Evolutionary conservation across 805 yeast genomes (phyloP), one percentile per base, ranked within the genome.

Genomic region (Starmerella gropengiesseri): DNA sequence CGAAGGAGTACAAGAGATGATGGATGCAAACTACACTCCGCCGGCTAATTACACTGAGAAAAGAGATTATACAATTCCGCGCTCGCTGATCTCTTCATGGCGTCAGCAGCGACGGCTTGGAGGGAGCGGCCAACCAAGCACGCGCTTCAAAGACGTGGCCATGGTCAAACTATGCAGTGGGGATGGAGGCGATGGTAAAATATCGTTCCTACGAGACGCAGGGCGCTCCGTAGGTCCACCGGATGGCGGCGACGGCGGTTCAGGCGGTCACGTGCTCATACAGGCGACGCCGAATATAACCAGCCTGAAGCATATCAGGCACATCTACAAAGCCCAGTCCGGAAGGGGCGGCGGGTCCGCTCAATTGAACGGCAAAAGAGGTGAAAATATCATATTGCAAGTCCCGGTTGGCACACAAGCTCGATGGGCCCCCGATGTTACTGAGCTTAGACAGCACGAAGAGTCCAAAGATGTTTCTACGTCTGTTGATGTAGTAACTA

Each of bases 171-270:
- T 85, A 7, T 58, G 64, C 3, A 75, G 94, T 21, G 98, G 98
- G 0, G 68, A 65, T 31, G 98, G 98, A 17, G 98, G 98, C 2
- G 69, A 79, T 57, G 98, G 98, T 6, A 68, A 74, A 25, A 79
- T 85, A 0, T 81, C 96, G 0, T 91, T 91, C 61, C 72, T 78
- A 46, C 68, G 95, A 50, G 97, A 85, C 52, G 82, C 94, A 3
- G 83, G 86, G 31, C 64, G 83, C 32, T 70, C 94, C 0, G 70
- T 71, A 16, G 98, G 98, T 0, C 97, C 98, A 0, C 94, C 98
- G 0, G 94, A 87, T 60, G 98, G 98, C n/a, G 98, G 98, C 8
- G 96, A 91, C 63, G 98, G 98, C 23, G 98, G 97, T 4, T 65
- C 69, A 47, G 98, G 98, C 18, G 98, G 98, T 2, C 70, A 78